These are phyloP conservation scores for Melastoma candidum DNA, from an alignment of 441 rosid genomes.

Conservation along the genomic window DNA sequence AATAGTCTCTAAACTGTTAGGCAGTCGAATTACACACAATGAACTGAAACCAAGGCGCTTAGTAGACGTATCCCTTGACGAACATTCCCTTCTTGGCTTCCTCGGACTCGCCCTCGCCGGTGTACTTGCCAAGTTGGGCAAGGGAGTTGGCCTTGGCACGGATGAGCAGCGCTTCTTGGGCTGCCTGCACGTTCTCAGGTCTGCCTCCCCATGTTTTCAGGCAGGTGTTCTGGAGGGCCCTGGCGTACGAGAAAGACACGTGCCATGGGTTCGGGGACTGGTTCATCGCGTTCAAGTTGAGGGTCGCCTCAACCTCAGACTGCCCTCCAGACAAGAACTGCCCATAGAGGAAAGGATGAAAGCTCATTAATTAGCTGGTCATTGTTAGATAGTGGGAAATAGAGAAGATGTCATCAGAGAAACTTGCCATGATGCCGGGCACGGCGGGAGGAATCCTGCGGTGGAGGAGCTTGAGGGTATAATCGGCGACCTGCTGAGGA, in stretches of 20 bases:
- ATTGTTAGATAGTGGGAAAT: neutral
- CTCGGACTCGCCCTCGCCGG: constrained; percentile 79
- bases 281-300: constrained; percentile 95
- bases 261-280: constrained; percentile 84
- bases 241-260: constrained; percentile 88
- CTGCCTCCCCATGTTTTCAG: constrained; percentile 92
- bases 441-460: constrained; percentile 25
- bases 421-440: constrained; percentile 83
- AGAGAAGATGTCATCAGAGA: neutral
- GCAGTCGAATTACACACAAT: too few relatives aligned
- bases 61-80: constrained; percentile 77
- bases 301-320: constrained; percentile 82
- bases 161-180: constrained; percentile 56
- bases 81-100: constrained; percentile 91
- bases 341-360: neutral
- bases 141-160: constrained; percentile 84
- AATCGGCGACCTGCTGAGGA: constrained; percentile 66
- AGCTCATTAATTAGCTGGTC: too few relatives aligned
- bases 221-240: constrained; percentile 92
- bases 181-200: constrained; percentile 72
- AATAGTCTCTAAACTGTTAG: too few relatives aligned
- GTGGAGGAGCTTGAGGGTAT: constrained; percentile 2
- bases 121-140: constrained; percentile 91
- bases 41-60: constrained; percentile 31
- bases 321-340: constrained; percentile 30